Evolutionary conservation across 2,329 filamentous ascomycete species (phyloP).

Genomic region (Pseudopithomyces maydicus): DNA sequence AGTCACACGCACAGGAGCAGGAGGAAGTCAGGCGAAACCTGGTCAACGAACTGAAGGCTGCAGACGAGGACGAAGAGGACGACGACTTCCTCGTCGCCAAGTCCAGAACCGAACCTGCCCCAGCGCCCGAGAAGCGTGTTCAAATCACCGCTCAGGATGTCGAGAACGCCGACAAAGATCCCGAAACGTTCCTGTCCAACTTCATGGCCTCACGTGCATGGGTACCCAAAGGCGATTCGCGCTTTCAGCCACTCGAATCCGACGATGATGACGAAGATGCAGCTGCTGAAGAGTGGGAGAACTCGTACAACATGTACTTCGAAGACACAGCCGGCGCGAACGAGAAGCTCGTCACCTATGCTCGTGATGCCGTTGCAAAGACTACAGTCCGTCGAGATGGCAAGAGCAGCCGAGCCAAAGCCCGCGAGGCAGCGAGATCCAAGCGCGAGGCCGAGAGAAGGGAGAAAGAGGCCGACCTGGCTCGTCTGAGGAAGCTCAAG

Average conservation of each 20-base stretch:
- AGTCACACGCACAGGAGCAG: slow-evolving; percentile 88
- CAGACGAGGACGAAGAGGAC: slow-evolving; percentile 61
- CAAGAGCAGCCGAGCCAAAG: slow-evolving; percentile 74
- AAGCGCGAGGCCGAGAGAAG: slow-evolving; percentile 79
- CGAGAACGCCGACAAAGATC: slow-evolving; percentile 80
- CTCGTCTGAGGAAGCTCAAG: slow-evolving; percentile 82
- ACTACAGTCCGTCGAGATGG: slow-evolving; percentile 88
- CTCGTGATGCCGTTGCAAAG: slow-evolving; percentile 80
- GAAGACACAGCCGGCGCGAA: slow-evolving; percentile 90
- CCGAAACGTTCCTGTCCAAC: slow-evolving; percentile 91
- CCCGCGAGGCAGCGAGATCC: slow-evolving; percentile 77
- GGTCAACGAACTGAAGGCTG: slow-evolving; percentile 77
- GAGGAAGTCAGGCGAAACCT: slow-evolving; percentile 79
- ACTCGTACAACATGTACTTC: slow-evolving; percentile 94
- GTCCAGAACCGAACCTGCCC: slow-evolving; percentile 47
- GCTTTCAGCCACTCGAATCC: slow-evolving; percentile 84
- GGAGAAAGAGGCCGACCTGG: slow-evolving; percentile 78
- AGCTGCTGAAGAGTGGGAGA: slow-evolving; percentile 84
- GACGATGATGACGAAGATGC: slow-evolving; percentile 81
- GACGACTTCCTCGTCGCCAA: slow-evolving; percentile 79
- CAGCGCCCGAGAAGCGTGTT: slow-evolving; percentile 30
- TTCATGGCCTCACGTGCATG: slow-evolving; percentile 93
- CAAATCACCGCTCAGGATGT: slow-evolving; percentile 61
- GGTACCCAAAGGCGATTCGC: slow-evolving; percentile 70
- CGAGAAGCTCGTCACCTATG: slow-evolving; percentile 84